Evolutionary conservation across 2,329 filamentous ascomycete species (phyloP), one percentile per base, ranked within the genome.

Genomic region (Fusarium armeniacum): DNA sequence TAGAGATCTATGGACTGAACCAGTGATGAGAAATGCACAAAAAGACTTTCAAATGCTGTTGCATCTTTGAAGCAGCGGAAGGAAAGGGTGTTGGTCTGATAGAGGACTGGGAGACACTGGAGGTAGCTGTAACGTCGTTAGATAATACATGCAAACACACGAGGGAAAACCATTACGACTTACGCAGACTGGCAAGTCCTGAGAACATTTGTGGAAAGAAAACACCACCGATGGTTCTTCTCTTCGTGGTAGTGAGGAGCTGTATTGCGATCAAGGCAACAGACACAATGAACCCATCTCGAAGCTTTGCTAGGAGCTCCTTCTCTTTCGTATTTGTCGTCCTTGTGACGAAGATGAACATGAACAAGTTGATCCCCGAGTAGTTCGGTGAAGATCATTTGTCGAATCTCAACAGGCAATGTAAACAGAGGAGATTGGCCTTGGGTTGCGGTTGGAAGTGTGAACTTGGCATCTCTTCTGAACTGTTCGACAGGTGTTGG

Each of bases 111-210:
- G 3, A 58, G 18, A 3, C 65, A 53, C 28, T 69, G 56, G 18
- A 49, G 30, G 15, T 45, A 59, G 10, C 65, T 69, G 5, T 13
- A 15, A 5, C 6, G 6, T 4, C 12, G n/a, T 68, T 41, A 62
- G 40, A 35, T 12, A 33, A n/a, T 30, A n/a, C 6, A 8, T 15
- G 6, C 5, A 22, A 22, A 16, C 38, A 12, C 13, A 13, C 9
- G 7, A 13, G 16, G 18, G 28, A 26, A 15, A 15, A 45, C 10
- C 9, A 11, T 35, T 3, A 6, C 10, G 24, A 54, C 54, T 47
- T 43, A 69, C 62, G 47, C 30, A 26, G 22, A 43, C 15, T 70
- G 65, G 13, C 67, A 70, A 4, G 66, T 55, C 3, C 30, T 50
- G 18, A 70, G 33, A 2, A 70, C 43, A 10, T 24, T 49, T 2